Evolutionary conservation across 345 rosid species (phyloP).

Genomic region (Streptanthus diversifolius): DNA sequence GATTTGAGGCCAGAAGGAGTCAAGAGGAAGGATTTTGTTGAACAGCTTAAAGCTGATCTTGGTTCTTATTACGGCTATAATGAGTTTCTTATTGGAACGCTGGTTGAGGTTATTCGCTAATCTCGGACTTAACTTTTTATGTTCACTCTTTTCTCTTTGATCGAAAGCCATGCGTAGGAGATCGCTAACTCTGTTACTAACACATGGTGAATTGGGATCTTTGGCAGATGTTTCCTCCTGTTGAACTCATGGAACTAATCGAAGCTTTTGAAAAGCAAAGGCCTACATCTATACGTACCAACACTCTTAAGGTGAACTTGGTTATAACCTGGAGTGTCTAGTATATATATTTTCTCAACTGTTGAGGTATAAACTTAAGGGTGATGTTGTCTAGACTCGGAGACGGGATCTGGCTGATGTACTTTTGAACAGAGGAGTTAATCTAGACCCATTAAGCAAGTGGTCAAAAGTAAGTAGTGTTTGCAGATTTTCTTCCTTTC

Average conservation of each 20-base stretch:
- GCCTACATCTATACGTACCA: conserved; percentile 80
- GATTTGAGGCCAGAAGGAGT: conserved; percentile 63
- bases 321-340: background rate
- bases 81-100: conserved; percentile 73
- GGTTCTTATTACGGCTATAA: conserved; percentile 86
- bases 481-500: background rate
- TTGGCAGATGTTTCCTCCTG: conserved; percentile 84
- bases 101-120: conserved; percentile 61
- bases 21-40: conserved; percentile 57
- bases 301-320: conserved; percentile 73
- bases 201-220: conserved; percentile 11
- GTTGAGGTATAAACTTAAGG: conserved; percentile 11
- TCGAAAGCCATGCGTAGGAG: background rate
- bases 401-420: conserved; percentile 94
- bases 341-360: conserved; percentile 9
- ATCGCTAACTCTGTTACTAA: background rate
- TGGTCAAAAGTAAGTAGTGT: conserved; percentile 83
- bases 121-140: background rate
- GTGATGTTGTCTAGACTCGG: conserved; percentile 50
- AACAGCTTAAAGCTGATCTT: conserved; percentile 71
- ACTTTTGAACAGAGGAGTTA: conserved; percentile 88
- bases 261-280: conserved; percentile 89
- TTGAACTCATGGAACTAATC: conserved; percentile 84
- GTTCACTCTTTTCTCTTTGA: background rate
- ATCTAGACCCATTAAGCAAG: conserved; percentile 84